Percentiles rank a stretch among this genome's conserved stretches.
Conservation (phyloP, 495 filamentous ascomycete species). For the Xylaria acuta region DNA sequence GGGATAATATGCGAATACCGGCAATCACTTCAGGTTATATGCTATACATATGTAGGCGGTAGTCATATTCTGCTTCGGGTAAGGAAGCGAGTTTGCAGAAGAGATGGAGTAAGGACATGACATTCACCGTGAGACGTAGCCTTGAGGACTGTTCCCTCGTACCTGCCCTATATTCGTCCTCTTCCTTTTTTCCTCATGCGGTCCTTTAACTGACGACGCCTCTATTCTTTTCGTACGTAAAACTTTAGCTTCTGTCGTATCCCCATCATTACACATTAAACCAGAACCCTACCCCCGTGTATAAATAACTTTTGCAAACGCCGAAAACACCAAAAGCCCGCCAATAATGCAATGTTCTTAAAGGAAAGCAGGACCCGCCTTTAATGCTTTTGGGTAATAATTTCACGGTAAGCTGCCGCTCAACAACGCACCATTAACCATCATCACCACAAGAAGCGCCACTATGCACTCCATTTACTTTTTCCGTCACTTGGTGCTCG, state of each 20-base stretch:
- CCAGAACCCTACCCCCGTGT: not conserved
- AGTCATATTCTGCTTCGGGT: not conserved
- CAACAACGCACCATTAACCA: not conserved
- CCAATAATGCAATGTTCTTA: slow-evolving; percentile 18
- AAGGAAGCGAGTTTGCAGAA: not conserved
- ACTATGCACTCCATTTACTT: slow-evolving; percentile 36
- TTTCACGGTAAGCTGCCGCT: not conserved
- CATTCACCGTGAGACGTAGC: not conserved
- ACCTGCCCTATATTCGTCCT: not conserved
- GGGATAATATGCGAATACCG: not conserved
- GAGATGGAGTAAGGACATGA: not conserved
- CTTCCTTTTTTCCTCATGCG: not conserved
- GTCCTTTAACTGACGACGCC: not conserved
- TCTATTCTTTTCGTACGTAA: slow-evolving; percentile 7
- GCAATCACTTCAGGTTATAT: not conserved
- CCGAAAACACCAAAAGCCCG: not conserved
- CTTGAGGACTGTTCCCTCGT: not conserved
- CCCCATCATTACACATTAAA: slow-evolving; percentile 11
- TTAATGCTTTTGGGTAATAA: slow-evolving; percentile 10
- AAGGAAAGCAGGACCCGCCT: not conserved
- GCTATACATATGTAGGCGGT: not conserved
- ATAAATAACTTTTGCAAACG: slow-evolving; percentile 12
- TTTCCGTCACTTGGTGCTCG: slow-evolving; percentile 38
- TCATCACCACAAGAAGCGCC: slow-evolving; percentile 23
- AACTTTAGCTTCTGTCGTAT: not conserved